Base-by-base conservation (phyloP, 2,329 filamentous ascomycete species). In the Colletotrichum cordylinicola region DNA sequence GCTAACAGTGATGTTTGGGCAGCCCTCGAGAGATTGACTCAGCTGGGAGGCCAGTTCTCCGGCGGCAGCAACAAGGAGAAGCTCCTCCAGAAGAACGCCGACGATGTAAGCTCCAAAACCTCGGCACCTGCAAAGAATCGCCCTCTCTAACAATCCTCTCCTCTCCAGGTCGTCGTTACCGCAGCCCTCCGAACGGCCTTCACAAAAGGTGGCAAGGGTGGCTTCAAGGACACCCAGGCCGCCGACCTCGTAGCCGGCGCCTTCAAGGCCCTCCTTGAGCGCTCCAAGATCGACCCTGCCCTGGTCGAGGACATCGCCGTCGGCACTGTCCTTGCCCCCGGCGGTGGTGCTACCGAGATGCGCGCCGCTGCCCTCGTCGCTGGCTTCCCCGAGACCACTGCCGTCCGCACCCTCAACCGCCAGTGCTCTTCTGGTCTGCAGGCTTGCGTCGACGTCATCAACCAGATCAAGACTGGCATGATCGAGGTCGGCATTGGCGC, bases 301-400 rank as follows among this genome's bases (percentile, higher is more conserved):
- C 90, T 97, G 43, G 95, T 99, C 65, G 95, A 98, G 86, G 97
- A 99, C 83, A 94, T 99, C 79, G 94, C 94, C 68, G 96, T 98
- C 74, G 97, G 97, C 79, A 94, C 93, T 72, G 97, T 99, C 35
- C 93, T 99, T 65, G 93, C 96, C 21, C 96, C 96, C 39, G 97
- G 97, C 77, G 97, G 96, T 80, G 97, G 96, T 79, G 97, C 97
- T 27, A 98, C 97, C 62, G 97, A 98, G 88, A 98, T 98, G 93
- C 94, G 97, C 79, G 97, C 96, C 76, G 97, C 97, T 43, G 93
- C 94, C 70, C 90, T 98, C 73, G 95, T 95, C 8, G 97, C 97
- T 66, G 97, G 97, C 61, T 98, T 98, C 89, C 95, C 97, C 58
- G 94, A 94, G 81, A 90, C 92, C 21, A 92, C 96, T 7, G 94